Evolutionary conservation across 495 filamentous ascomycete genomes (phyloP), one percentile per base, ranked within the genome.

Genomic region (Penicillium cinerascens): DNA sequence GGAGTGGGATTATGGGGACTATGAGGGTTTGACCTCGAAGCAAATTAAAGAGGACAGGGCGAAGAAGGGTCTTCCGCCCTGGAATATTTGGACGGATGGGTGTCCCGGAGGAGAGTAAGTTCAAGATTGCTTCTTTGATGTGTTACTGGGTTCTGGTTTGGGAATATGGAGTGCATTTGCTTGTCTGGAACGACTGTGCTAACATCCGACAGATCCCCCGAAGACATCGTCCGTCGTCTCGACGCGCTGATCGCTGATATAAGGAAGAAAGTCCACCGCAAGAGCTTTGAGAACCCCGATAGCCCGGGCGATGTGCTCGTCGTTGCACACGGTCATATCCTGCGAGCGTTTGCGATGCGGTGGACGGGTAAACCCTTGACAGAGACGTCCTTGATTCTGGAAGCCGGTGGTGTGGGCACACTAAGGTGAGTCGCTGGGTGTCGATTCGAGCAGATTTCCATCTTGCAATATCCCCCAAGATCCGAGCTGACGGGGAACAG

Each of bases 1-100:
- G 11, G 92, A 98, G 65, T 98, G 92, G 92, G 89, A 95, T 70
- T 98, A 98, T 59, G 93, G 93, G 10, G 82, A 87, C 55, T 98
- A 97, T 65, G 93, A 98, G 66, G 93, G 93, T 2, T 82, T 95
- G 66, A 95, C 88, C 6, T 86, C 80, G 48, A 67, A 78, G 15
- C 69, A 88, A 61, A 97, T 97, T 60, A 63, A 78, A 21, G 73
- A 80, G 46, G 51, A 77, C 47, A 75, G 90, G 27, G 59, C 22
- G 36, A 37, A 67, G 56, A 60, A 59, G 6, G 73, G 71, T 1
- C 44, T 70, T 40, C 61, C 70, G 3, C 50, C 63, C 26, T 95
- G 88, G 83, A 85, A 92, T 74, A 93, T 95, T 54, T 95, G 90
- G 90, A 75, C 73, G 5, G 88, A 93, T 61, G 89, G 89, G 3